Base-by-base conservation (phyloP, 805 yeast species). In the Pichia deserticola region DNA sequence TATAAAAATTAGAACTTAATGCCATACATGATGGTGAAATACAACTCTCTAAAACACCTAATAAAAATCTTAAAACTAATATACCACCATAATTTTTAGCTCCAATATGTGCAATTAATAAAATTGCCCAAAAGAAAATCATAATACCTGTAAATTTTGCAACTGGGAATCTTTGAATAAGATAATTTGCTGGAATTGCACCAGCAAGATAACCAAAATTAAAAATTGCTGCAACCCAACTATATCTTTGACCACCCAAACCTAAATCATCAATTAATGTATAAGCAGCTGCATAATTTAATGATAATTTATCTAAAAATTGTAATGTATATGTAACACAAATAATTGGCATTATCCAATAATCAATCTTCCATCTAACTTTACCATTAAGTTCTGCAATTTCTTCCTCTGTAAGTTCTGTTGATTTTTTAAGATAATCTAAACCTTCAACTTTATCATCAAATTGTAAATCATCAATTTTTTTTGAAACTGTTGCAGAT, bases 71-170 rank as follows among this genome's bases (percentile, higher is more conserved):
- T 28, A 75, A 53, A 4, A 68, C 74, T 44, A 69, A 62, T 2
- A 78, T 68, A 35, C 81, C 81, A n/a, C 67, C 67, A 54, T 70
- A 72, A 51, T 68, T 73, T 47, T 51, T 54, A 30, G 75, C 76
- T 0, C 74, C 67, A 58, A 76, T 74, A 0, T 84, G 74, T 51
- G 77, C 81, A 30, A 78, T 63, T 44, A 76, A 69, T 38, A 81
- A 63, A 13, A 76, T 60, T 10, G 87, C 89, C 89, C 92, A 84
- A 0, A 76, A 36, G 3, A 81, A 52, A 42, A 83, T 70, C 56
- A 75, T 77, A 1, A 63, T 55, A n/a, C 79, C 68, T 2, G 76
- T 69, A 5, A 78, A 67, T 51, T 75, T 75, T 12, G 79, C 74
- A 54, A 83, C 71, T 1, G 84, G 84, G 49, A 79, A 75, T 51